Conservation (phyloP, 176 grass and related monocot genomes). For the Rhynchospora pubera region DNA sequence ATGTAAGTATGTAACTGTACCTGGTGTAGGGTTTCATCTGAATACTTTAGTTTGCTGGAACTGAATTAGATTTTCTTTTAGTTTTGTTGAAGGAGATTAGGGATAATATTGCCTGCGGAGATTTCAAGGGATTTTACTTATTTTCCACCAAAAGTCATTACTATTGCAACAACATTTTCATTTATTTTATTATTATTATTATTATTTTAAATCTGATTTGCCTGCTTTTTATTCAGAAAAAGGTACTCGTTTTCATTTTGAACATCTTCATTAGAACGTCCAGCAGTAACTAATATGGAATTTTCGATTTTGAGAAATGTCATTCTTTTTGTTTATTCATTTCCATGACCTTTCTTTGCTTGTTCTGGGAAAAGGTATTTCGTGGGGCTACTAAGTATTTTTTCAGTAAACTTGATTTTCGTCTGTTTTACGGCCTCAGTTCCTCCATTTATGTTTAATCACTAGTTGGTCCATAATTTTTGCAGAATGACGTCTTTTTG, state of each 20-base stretch:
- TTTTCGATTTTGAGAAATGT: neutral
- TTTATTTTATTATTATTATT: neutral
- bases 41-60: neutral
- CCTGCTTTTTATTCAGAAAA: neutral
- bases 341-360: neutral
- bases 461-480: constrained; percentile 13
- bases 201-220: neutral
- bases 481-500: constrained; percentile 83
- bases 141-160: neutral
- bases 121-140: neutral
- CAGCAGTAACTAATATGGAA: neutral
- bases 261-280: neutral
- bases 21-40: too few relatives aligned
- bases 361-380: neutral
- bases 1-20: too few relatives aligned
- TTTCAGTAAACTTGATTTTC: neutral
- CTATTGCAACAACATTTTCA: neutral
- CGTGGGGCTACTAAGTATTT: neutral
- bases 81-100: neutral
- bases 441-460: neutral
- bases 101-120: neutral
- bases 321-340: neutral
- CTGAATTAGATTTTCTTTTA: neutral
- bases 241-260: neutral
- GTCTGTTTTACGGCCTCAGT: neutral